These are phyloP conservation scores for Mychonastes homosphaera DNA, from an alignment of 139 green algal species.

Conservation along the genomic window DNA sequence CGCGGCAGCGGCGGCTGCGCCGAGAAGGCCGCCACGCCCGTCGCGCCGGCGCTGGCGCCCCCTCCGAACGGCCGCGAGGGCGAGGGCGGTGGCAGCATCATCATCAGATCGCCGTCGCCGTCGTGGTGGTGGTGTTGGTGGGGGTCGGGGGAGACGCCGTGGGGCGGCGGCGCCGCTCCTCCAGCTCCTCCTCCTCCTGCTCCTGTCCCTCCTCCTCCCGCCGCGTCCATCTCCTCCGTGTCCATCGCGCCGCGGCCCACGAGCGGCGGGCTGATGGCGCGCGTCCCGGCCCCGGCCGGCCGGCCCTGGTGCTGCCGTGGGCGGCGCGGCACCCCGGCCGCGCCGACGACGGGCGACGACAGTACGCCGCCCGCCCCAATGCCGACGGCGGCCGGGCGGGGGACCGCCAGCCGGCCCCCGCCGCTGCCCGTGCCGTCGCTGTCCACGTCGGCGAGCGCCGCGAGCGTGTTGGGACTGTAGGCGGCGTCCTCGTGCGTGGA, in stretches of 20 bases:
- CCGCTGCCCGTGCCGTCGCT: too few relatives aligned
- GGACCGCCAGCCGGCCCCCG: too few relatives aligned
- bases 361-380: too few relatives aligned
- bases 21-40: background rate
- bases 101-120: too few relatives aligned
- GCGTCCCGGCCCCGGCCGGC: background rate
- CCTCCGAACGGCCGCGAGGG: too few relatives aligned
- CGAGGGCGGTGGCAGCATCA: too few relatives aligned
- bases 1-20: constrained; percentile 7
- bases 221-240: too few relatives aligned
- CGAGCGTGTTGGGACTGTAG: too few relatives aligned
- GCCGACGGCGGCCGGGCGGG: too few relatives aligned
- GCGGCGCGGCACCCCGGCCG: background rate
- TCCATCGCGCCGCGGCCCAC: background rate
- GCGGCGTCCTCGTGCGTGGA: too few relatives aligned
- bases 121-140: background rate
- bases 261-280: background rate
- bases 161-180: background rate
- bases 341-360: too few relatives aligned
- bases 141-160: background rate
- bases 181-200: background rate
- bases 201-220: background rate
- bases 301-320: background rate
- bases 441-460: too few relatives aligned
- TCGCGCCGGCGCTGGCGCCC: background rate